Base-by-base conservation (phyloP, 805 yeast genomes). In the Limtongia smithiae region DNA sequence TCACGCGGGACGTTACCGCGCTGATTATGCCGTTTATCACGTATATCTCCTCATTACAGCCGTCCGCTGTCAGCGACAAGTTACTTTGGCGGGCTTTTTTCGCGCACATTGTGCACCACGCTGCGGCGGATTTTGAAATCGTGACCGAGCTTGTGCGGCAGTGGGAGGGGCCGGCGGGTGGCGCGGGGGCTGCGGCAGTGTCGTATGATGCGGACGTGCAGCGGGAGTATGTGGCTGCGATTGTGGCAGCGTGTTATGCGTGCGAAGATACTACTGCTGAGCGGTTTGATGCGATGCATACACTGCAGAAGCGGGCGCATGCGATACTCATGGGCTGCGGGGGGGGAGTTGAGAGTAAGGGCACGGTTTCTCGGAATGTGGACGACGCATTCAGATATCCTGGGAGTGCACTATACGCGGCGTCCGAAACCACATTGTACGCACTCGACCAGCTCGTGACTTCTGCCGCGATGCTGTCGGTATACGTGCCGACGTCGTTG, bases 1-100 rank as follows among this genome's bases (percentile, higher is more conserved):
- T 66, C 34, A 46, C 37, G 14, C 44, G 58, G 21, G 62, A 62
- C 50, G 48, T 64, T 5, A 50, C 50, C n/a, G 50, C 48, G 25
- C 50, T 67, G 12, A 49, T 63, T 4, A 38, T 60, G 20, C 71
- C 71, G 3, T 68, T 61, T 41, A 35, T 59, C 12, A 35, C 54
- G n/a, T 65, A 55, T 38, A 58, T n/a, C 17, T 37, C 37, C 3
- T 31, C 24, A 17, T 12, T 24, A 5, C 21, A 25, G 14, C 18
- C 21, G 6, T 4, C 41, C 62, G 4, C 34, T 46, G 28, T 18
- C 34, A 37, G 54, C 3, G 45, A 61, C 11, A 44, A 6, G 9
- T 9, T 6, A 9, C n/a, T 52, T 42, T 36, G 57, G 58, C 22
- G 51, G 59, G 18, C 46, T 36, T 11, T 38, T 43, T 28, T 46